phyloP scores from a whole-genome alignment of 805 yeast species.

The Nakazawaea sp. region DNA sequence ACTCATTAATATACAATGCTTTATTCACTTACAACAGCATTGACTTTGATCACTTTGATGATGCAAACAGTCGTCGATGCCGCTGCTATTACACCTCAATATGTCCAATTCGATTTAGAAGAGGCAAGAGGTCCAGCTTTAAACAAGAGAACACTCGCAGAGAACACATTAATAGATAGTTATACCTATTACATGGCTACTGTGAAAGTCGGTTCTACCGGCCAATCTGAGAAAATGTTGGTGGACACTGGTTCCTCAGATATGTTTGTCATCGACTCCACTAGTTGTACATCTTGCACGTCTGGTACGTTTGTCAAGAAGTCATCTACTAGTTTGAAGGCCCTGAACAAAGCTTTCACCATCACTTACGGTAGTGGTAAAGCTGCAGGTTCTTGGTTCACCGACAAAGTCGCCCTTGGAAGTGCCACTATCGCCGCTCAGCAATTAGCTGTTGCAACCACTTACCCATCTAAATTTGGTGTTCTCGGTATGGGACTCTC shows the following conservation, averaged over 20 bases:
- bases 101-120: slow-evolving; percentile 8
- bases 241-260: slow-evolving; percentile 28
- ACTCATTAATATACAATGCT: no score
- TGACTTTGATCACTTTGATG: no score
- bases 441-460: slow-evolving; percentile 61
- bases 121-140: neutral
- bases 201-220: slow-evolving; percentile 15
- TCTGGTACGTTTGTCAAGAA: neutral
- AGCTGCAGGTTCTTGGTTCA: slow-evolving; percentile 34
- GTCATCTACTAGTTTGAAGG: neutral
- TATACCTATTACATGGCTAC: slow-evolving; percentile 5
- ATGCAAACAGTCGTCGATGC: no score
- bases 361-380: slow-evolving; percentile 4
- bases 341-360: neutral
- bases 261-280: slow-evolving; percentile 13
- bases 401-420: slow-evolving; percentile 45
- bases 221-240: slow-evolving; percentile 13
- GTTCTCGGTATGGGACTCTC: slow-evolving; percentile 56
- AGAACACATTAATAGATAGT: neutral
- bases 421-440: slow-evolving; percentile 34
- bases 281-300: neutral
- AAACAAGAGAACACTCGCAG: slow-evolving; percentile 3
- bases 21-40: no score
- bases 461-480: slow-evolving; percentile 47
- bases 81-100: no score